Base-by-base conservation (phyloP, 2,329 filamentous ascomycete genomes). In the Claviceps capensis region DNA sequence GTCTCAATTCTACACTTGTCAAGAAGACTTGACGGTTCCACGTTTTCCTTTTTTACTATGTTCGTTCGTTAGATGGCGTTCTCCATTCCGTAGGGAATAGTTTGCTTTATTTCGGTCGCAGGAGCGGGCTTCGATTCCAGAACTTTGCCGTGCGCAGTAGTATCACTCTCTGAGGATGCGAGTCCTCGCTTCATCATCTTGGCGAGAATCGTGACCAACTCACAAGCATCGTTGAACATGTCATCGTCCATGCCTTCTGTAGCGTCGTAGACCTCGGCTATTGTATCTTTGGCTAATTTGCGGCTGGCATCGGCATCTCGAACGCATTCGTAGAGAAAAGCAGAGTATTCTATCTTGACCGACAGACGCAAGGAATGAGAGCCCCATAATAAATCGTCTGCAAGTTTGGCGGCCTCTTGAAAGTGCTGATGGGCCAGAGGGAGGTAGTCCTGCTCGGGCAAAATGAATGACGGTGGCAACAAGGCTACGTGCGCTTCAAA, bases 161-260 rank as follows among this genome's bases (percentile, higher is more conserved):
- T 37, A 4, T 66, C 65, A 26, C 66, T 66, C 53, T 59, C 67
- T 2, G 69, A 65, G 2, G 69, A 65, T 5, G 67, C 70, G 3
- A 81, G 64, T 1, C 85, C 85, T 48, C 88, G 79, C 68, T 86
- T 90, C 77, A 90, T 88, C 83, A 96, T 93, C 62, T 84, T 87
- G 6, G 88, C 88, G 1, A 97, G 68, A 0, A 93, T 83, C 1
- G 86, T 85, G 8, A 97, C 90, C 13, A 96, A 76, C 61, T 91
- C 86, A 53, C 88, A 89, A 0, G 90, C 88, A 65, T 97, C 93
- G 57, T 86, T 81, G 64, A 96, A 98, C 73, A 93, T 94, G 58
- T 94, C 88, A 62, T 97, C 90, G 54, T 94, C 88, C 81, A 97
- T 91, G 19, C 87, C 88, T 66, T 96, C 90, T 50, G 85, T 82